Base-by-base conservation (phyloP, 2,329 filamentous ascomycete genomes). In the Fusarium domesticum region DNA sequence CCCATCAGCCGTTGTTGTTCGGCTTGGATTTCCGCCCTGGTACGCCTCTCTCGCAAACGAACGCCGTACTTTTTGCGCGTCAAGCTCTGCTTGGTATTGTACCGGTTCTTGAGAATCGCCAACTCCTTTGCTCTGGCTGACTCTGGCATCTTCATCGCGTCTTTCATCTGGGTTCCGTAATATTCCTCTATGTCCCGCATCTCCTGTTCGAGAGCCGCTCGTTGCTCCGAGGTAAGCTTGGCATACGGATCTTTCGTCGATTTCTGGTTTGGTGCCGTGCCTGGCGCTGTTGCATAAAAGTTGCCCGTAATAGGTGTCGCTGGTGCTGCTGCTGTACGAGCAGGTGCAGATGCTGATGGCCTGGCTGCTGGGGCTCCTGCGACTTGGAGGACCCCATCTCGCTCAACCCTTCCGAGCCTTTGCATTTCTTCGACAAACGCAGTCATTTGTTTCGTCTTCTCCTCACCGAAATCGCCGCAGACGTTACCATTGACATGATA, bases 61-160 rank as follows among this genome's bases (percentile, higher is more conserved):
- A 82, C 76, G n/a, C 78, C 78, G 47, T 74, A 81, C 47, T 73
- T 79, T 57, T 78, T 81, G 11, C 78, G 71, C 3, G 78, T 74
- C n/a, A 70, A 69, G 41, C 75, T 79, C 57, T 79, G 76, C 44
- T 77, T 78, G 3, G 76, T 79, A 34, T 74, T 74, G 52, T 76
- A 78, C 3, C 70, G 71, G 50, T 80, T 81, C 32, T 72, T 72
- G 2, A 80, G 53, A 8, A 65, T 70, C 0, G 69, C 66, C 0
- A 79, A 39, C 36, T 50, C 46, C 51, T 65, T 38, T 56, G 64
- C 49, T 56, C 59, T 33, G 45, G 62, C 53, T 2, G 64, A 60
- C 30, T 74, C 66, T 0, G 56, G 42, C 8, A 76, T 63, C 3
- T 31, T 16, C 44, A 69, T 64, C 1, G 72, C 73, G 12, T 72